Conservation (phyloP, 345 rosid species). For the Hibiscus trionum region DNA sequence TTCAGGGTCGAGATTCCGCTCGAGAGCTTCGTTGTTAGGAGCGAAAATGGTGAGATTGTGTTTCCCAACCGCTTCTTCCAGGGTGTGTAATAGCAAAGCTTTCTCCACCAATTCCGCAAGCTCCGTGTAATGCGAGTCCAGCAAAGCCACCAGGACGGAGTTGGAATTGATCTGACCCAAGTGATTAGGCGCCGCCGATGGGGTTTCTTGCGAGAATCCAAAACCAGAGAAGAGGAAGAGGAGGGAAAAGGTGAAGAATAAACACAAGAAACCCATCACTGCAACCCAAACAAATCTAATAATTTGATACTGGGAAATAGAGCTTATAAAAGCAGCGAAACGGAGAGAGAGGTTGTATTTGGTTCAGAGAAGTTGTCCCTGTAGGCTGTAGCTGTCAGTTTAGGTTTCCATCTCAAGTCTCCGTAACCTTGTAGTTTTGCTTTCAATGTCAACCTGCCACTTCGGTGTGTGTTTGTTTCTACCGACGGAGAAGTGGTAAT, state of each 20-base stretch:
- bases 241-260: background rate
- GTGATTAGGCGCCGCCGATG: background rate
- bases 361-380: background rate
- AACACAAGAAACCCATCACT: background rate
- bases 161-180: constrained; percentile 58
- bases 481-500: too few species aligned
- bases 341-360: too few species aligned
- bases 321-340: too few species aligned
- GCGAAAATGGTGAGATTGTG: constrained; percentile 68
- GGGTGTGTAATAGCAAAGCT: constrained; percentile 56
- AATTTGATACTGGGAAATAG: background rate
- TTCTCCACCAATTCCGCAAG: constrained; percentile 66
- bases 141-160: constrained; percentile 68
- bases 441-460: too few species aligned
- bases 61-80: constrained; percentile 46
- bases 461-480: too few species aligned
- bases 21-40: constrained; percentile 62
- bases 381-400: too few species aligned
- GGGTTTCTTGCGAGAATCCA: background rate
- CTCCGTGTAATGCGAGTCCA: constrained; percentile 75
- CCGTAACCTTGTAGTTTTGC: too few species aligned
- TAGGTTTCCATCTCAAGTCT: too few species aligned
- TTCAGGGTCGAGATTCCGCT: constrained; percentile 62
- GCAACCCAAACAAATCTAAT: background rate
- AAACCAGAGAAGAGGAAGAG: constrained; percentile 6